These are phyloP conservation scores for Protomyces macrosporus DNA, from an alignment of 1,139 yeast genomes.

Conservation along the genomic window DNA sequence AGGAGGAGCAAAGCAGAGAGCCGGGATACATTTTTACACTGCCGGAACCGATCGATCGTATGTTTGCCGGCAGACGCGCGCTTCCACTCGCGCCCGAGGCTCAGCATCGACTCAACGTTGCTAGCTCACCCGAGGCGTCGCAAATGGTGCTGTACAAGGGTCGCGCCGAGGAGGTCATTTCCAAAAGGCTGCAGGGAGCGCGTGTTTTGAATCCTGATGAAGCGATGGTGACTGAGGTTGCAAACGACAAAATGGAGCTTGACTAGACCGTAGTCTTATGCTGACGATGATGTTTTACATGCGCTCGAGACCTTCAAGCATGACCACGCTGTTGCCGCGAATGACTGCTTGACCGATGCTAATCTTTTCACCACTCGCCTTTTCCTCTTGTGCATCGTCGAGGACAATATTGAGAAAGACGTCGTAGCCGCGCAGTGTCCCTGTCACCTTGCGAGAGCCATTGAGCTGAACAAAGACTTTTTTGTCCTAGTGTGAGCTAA, in stretches of 20 bases:
- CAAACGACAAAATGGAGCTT: slow-evolving; percentile 8
- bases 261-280: neutral
- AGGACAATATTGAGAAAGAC: slow-evolving; percentile 68
- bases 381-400: slow-evolving; percentile 66
- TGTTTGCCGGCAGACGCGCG: slow-evolving; percentile 6
- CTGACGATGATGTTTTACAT: slow-evolving; percentile 1
- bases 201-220: neutral
- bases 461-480: slow-evolving; percentile 64
- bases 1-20: slow-evolving; percentile 6
- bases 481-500: slow-evolving; percentile 48
- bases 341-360: slow-evolving; percentile 52
- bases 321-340: slow-evolving; percentile 45
- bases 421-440: slow-evolving; percentile 74
- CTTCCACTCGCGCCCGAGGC: neutral
- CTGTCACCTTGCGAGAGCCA: slow-evolving; percentile 67
- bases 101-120: neutral
- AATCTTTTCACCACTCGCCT: slow-evolving; percentile 47
- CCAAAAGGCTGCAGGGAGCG: neutral
- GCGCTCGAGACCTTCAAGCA: slow-evolving; percentile 38
- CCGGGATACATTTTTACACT: slow-evolving; percentile 2
- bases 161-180: slow-evolving; percentile 6
- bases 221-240: neutral
- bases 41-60: slow-evolving; percentile 16
- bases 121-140: neutral
- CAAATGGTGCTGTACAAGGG: slow-evolving; percentile 17